Evolutionary conservation across 306 rosid genomes (phyloP).

Genomic region (Cucurbita moschata): DNA sequence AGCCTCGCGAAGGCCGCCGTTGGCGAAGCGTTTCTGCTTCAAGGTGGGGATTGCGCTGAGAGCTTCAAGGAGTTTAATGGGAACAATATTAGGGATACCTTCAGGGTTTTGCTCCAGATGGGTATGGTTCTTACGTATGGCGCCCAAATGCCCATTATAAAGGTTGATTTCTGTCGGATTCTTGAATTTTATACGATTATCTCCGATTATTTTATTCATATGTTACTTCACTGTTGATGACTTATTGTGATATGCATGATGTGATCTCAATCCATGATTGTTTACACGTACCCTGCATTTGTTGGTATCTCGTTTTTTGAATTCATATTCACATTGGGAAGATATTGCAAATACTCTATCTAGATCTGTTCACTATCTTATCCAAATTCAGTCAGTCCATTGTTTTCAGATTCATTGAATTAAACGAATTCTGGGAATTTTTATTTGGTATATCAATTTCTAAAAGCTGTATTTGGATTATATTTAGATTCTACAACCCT

Average conservation of each 20-base stretch:
- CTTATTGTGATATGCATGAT: background rate
- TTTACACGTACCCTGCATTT: background rate
- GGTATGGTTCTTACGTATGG: constrained; percentile 20
- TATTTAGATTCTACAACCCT: too few species aligned
- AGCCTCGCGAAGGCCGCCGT: constrained; percentile 26
- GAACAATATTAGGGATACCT: constrained; percentile 19
- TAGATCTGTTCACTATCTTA: background rate
- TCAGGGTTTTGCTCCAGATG: constrained; percentile 29
- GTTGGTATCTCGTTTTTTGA: background rate
- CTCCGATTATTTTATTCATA: background rate
- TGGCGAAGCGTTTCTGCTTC: constrained; percentile 30
- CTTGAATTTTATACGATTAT: background rate
- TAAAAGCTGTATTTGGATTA: background rate
- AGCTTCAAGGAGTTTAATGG: constrained; percentile 76
- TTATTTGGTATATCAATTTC: background rate
- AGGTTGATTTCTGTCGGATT: constrained; percentile 7
- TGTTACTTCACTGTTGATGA: background rate
- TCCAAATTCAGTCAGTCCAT: background rate
- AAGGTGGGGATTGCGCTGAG: constrained; percentile 54
- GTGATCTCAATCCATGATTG: background rate
- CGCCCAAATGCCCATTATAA: constrained; percentile 26
- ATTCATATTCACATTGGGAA: background rate
- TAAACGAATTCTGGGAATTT: background rate
- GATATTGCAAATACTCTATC: background rate
- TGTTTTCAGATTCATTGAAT: background rate